These are phyloP conservation scores for Hyphodiscus sp. DNA, from an alignment of 2,329 filamentous ascomycete genomes.

Conservation along the genomic window DNA sequence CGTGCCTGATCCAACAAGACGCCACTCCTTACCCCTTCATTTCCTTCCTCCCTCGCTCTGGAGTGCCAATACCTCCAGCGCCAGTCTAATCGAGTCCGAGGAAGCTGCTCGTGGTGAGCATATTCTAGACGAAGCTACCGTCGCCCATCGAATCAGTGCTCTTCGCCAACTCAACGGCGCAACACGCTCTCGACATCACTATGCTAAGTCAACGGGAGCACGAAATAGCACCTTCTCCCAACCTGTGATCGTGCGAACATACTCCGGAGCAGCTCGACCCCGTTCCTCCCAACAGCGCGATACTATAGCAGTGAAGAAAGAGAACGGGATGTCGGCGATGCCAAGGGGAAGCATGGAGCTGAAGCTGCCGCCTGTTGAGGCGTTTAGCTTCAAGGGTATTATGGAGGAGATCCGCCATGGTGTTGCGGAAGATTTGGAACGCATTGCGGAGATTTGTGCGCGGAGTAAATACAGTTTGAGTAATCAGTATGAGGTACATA, in stretches of 20 bases:
- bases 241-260: constrained; percentile 60
- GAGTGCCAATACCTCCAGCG: constrained; percentile 27
- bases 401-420: constrained; percentile 46
- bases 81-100: constrained; percentile 29
- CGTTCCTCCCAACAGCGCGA: constrained; percentile 26
- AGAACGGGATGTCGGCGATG: constrained; percentile 19
- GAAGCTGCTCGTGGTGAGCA: constrained; percentile 29
- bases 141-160: constrained; percentile 51
- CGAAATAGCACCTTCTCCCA: constrained; percentile 53
- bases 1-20: constrained; percentile 19
- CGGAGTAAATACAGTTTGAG: constrained; percentile 58
- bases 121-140: constrained; percentile 46
- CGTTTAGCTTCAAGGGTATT: constrained; percentile 59
- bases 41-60: constrained; percentile 28
- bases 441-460: constrained; percentile 62
- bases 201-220: constrained; percentile 49
- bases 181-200: constrained; percentile 37
- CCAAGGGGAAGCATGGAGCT: constrained; percentile 27
- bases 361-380: constrained; percentile 54
- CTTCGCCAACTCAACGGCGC: constrained; percentile 49
- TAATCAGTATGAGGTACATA: constrained; percentile 62
- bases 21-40: constrained; percentile 28
- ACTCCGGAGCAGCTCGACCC: constrained; percentile 43
- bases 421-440: constrained; percentile 53
- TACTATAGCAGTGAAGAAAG: constrained; percentile 23